Base-by-base conservation (phyloP, 2,329 filamentous ascomycete species). In the Rhynchosporium secalis region DNA sequence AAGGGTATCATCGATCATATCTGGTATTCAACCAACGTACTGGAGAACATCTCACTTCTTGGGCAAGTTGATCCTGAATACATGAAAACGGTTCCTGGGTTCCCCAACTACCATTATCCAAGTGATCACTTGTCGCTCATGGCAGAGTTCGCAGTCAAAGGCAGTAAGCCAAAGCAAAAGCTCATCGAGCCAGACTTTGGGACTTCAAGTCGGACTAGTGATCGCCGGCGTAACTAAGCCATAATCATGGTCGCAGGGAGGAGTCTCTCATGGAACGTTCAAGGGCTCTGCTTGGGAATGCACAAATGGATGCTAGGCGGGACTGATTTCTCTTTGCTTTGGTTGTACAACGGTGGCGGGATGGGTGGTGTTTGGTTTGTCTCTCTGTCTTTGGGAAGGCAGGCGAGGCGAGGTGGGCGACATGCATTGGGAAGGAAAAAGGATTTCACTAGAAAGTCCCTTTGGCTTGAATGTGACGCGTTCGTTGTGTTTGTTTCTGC, bases 1-100 rank as follows among this genome's bases (percentile, higher is more conserved):
- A 85, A 86, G 57, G 93, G 92, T 65, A 91, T 96, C 62, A 90
- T 99, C 69, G 95, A 99, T 75, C 97, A 98, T 76, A 92, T 99
- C 72, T 98, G 93, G 92, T 99, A 96, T 77, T 93, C 92, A 61
- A 94, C 92, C 4, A 90, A 88, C 71, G 80, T 84, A 46, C 78
- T 91, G 58, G 84, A 88, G 69, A 86, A 89, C 41, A 84, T 83
- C 4, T 85, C 83, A 38, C 75, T 91, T 49, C 81, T 91, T 31
- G 88, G 88, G 55, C 83, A 89, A 66, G 85, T 91, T 51, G 88
- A 91, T 75, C 83, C 85, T 71, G 83, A 88, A 46, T 91, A 91
- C 74, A 82, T 91, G 70, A 82, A 84, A 70, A 81, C 82, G 57
- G 87, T 91, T 26, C 88, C 88, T 46, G 88, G 88, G 1, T 90